Percentiles rank a stretch among this genome's conserved stretches.
Evolutionary conservation across 176 grass and related monocot species (phyloP).

Genomic region (Neostapfia colusana): DNA sequence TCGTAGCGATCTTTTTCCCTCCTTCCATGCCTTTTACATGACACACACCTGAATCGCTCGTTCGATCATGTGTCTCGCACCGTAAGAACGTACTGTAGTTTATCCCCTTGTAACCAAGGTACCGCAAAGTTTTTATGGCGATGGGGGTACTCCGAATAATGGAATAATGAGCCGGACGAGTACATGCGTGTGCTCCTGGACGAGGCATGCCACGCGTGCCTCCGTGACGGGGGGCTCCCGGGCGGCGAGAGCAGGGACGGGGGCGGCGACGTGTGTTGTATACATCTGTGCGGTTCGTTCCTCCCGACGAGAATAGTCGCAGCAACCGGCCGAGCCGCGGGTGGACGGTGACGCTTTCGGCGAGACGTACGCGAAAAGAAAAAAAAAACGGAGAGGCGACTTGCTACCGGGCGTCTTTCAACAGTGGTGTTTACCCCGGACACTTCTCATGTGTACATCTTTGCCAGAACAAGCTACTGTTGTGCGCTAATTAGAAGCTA

Average conservation of each 20-base stretch:
- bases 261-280: slow-evolving; percentile 1
- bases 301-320: background rate
- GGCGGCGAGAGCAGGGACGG: background rate
- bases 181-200: background rate
- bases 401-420: no score
- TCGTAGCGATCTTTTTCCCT: background rate
- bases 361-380: background rate
- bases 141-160: no score
- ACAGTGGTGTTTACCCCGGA: no score
- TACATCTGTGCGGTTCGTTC: background rate
- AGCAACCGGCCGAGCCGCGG: slow-evolving; percentile 9
- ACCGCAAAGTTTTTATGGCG: background rate
- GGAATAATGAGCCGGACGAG: background rate
- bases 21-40: background rate
- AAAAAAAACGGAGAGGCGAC: background rate
- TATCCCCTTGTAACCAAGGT: background rate
- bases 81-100: background rate
- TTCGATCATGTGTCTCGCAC: background rate
- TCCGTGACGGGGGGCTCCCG: background rate
- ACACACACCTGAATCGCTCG: background rate
- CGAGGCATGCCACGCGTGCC: background rate
- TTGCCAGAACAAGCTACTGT: no score
- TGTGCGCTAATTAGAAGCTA: no score
- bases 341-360: slow-evolving; percentile 37
- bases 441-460: no score